Base-by-base conservation (phyloP, 2,329 filamentous ascomycete species). In the Colletotrichum plurivorum region DNA sequence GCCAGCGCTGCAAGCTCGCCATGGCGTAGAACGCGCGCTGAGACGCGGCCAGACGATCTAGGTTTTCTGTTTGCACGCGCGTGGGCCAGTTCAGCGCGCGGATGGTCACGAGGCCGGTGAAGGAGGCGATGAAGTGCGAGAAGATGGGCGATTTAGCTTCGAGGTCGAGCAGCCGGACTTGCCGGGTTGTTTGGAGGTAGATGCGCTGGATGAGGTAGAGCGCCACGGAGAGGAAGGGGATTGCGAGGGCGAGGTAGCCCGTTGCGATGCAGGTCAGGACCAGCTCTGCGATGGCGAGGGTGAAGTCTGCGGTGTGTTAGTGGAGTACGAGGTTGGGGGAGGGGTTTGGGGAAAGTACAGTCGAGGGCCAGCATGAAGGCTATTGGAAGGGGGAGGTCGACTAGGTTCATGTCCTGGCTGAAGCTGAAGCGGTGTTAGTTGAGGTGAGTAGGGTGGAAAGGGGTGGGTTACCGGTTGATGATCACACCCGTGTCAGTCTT, bases 11-110 rank as follows among this genome's bases (percentile, higher is more conserved):
- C 8, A 89, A 82, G 39, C 84, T 84, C 56, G 82, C 85, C 15
- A 90, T 80, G 0, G 88, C 79, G 72, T 91, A 90, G 63, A 85
- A 88, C 0, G 88, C 87, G 27, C 80, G 78, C 72, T 90, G 88
- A 0, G 87, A 88, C 8, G 76, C 77, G 70, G 90, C 85, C 1
- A 90, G 77, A 0, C 88, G 79, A 5, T 72, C 71, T n/a, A 84
- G 75, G 65, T 87, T 88, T 71, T 81, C 81, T 39, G 82, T 73
- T 15, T 82, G 77, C 59, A 83, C 80, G 5, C 75, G 73, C 3
- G 76, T 72, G 41, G 84, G 78, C 87, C 87, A 89, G 8, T 82
- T 82, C 69, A 89, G 89, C 2, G 88, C 86, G 15, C 88, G 83
- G 54, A 89, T 82, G 0, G 85, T 88, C 1, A 81, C 71, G 0